Evolutionary conservation across 2,329 filamentous ascomycete genomes (phyloP).

Genomic region (Tolypocladium guangdongense): DNA sequence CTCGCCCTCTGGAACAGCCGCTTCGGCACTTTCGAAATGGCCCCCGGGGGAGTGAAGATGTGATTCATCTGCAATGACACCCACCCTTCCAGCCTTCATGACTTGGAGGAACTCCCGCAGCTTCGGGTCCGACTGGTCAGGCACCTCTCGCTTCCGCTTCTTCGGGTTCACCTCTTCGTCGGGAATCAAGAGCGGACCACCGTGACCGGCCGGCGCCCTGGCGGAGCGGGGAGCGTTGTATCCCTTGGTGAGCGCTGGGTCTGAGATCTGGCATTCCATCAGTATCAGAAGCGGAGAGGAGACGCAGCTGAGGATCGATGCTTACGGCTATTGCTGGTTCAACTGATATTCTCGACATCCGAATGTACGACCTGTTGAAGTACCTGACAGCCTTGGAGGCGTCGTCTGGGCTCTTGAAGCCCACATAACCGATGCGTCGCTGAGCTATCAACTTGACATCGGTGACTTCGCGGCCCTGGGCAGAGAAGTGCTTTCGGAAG

Average conservation of each 20-base stretch:
- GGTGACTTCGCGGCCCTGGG: slow-evolving; percentile 62
- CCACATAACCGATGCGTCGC: slow-evolving; percentile 89
- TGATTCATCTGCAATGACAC: slow-evolving; percentile 20
- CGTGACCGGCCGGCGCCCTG: slow-evolving; percentile 7
- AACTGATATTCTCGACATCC: slow-evolving; percentile 87
- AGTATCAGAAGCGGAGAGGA: slow-evolving; percentile 11
- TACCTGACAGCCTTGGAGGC: slow-evolving; percentile 80
- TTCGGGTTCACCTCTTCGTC: slow-evolving; percentile 32
- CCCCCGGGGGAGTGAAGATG: slow-evolving; percentile 10
- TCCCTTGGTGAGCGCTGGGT: slow-evolving; percentile 25
- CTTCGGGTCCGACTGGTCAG: slow-evolving; percentile 60
- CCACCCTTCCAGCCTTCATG: slow-evolving; percentile 49
- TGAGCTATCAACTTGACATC: slow-evolving; percentile 87
- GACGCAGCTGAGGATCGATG: slow-evolving; percentile 8
- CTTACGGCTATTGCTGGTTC: slow-evolving; percentile 75
- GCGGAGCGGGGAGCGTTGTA: slow-evolving; percentile 15
- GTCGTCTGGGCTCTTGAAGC: slow-evolving; percentile 74
- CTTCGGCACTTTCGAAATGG: slow-evolving; percentile 11
- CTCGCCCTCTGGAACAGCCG: slow-evolving; percentile 40
- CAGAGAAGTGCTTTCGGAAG: slow-evolving; percentile 80
- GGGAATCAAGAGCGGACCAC: slow-evolving; percentile 2
- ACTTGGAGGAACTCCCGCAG: slow-evolving; percentile 77
- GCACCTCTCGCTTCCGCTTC: slow-evolving; percentile 57
- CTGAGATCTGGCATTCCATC: slow-evolving; percentile 33
- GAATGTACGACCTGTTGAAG: slow-evolving; percentile 91